phyloP scores from a whole-genome alignment of 2,329 filamentous ascomycete genomes.

The Alternaria alternata region DNA sequence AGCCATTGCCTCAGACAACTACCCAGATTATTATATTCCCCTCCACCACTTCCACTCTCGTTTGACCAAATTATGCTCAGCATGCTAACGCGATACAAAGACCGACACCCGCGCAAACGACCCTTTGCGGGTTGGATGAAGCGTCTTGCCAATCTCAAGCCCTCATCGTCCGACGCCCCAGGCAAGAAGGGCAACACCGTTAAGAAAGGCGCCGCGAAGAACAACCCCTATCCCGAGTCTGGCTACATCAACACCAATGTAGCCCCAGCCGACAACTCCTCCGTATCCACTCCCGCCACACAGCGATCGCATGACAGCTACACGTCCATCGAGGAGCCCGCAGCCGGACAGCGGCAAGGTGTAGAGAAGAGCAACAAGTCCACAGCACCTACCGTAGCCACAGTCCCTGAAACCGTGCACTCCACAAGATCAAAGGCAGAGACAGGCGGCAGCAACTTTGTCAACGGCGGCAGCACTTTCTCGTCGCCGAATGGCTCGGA shows the following conservation, averaged over 20 bases:
- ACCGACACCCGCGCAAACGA: constrained; percentile 76
- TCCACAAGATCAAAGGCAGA: constrained; percentile 85
- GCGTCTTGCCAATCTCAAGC: constrained; percentile 88
- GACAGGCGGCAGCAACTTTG: constrained; percentile 69
- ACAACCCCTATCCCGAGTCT: constrained; percentile 92
- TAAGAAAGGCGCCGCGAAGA: constrained; percentile 73
- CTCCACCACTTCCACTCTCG: constrained; percentile 7
- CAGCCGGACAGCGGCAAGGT: constrained; percentile 58
- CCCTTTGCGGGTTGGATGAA: constrained; percentile 96
- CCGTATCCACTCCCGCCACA: constrained; percentile 59
- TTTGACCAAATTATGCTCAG: constrained; percentile 6
- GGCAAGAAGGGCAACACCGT: constrained; percentile 51
- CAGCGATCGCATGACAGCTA: constrained; percentile 57
- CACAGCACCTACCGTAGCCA: constrained; percentile 81
- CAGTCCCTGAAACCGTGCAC: constrained; percentile 76
- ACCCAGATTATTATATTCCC: not conserved
- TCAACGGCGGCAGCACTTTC: constrained; percentile 77
- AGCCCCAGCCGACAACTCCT: constrained; percentile 50
- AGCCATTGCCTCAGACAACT: constrained; percentile 25
- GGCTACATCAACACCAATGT: constrained; percentile 64
- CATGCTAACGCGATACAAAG: constrained; percentile 57
- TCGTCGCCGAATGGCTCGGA: constrained; percentile 84
- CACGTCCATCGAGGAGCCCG: constrained; percentile 66
- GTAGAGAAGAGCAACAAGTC: constrained; percentile 74
- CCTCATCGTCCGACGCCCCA: constrained; percentile 68